phyloP scores from a whole-genome alignment of 768 basidiomycete genomes.

The Hysterangium stoloniferum region DNA sequence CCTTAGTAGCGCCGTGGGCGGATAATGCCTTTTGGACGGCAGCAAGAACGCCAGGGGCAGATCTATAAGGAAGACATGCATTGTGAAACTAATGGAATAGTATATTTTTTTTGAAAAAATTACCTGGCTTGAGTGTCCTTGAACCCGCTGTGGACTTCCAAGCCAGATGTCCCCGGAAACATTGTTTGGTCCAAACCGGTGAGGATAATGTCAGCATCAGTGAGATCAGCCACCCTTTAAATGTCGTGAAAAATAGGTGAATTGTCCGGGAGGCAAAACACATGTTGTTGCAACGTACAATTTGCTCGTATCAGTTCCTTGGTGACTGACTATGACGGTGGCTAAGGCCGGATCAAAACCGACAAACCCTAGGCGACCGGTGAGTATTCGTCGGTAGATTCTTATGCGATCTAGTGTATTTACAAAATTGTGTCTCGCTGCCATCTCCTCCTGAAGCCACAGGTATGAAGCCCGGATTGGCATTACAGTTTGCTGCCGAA shows the following conservation, averaged over 20 bases:
- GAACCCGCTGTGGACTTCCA: slow-evolving; percentile 41
- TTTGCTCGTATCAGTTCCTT: slow-evolving; percentile 28
- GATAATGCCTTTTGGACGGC: slow-evolving; percentile 32
- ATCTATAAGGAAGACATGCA: slow-evolving; percentile 27
- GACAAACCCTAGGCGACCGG: slow-evolving; percentile 4
- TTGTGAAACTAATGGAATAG: no score
- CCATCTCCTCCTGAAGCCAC: slow-evolving; percentile 41
- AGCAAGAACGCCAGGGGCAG: slow-evolving; percentile 31
- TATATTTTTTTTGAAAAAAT: no score
- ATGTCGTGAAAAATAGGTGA: neutral
- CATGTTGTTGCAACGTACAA: slow-evolving; percentile 19
- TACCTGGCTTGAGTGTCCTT: slow-evolving; percentile 28
- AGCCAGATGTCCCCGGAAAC: slow-evolving; percentile 35
- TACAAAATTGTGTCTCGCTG: slow-evolving; percentile 33
- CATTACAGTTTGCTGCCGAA: slow-evolving; percentile 37
- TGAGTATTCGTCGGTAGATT: no score
- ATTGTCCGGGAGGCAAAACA: neutral
- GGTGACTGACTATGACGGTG: slow-evolving; percentile 30
- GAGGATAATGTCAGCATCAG: slow-evolving; percentile 31
- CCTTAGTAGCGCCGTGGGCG: slow-evolving; percentile 25
- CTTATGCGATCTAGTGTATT: no score
- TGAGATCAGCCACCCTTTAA: slow-evolving; percentile 30
- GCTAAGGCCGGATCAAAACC: slow-evolving; percentile 10
- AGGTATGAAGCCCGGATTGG: slow-evolving; percentile 38
- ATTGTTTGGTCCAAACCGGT: slow-evolving; percentile 27